Conservation (phyloP, 371 early-diverging fungal genomes). For the Zopfochytrium polystomum region DNA sequence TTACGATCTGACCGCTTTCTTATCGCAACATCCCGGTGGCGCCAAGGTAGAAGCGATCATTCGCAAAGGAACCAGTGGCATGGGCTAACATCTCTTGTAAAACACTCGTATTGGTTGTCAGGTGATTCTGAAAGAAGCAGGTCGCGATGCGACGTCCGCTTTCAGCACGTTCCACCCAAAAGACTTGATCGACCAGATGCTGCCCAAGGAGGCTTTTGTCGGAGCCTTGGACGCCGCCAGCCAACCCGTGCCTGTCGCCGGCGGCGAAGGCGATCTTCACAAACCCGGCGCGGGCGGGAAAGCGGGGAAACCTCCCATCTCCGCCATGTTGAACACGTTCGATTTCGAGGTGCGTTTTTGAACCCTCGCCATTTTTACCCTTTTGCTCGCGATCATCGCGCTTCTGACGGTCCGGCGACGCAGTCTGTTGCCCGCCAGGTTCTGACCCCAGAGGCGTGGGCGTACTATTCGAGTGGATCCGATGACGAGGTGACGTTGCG, state of each 20-base stretch:
- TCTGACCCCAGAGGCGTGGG: slow-evolving; percentile 72
- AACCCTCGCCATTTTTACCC: neutral
- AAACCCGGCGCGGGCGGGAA: neutral
- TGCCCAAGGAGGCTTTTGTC: slow-evolving; percentile 53
- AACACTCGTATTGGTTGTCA: too few relatives aligned
- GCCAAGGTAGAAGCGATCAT: too few relatives aligned
- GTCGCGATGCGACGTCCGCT: slow-evolving; percentile 49
- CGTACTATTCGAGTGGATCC: slow-evolving; percentile 78
- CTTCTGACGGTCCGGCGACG: neutral
- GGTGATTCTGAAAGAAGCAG: slow-evolving; percentile 50
- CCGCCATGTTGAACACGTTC: slow-evolving; percentile 63
- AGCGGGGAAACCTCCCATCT: slow-evolving; percentile 54
- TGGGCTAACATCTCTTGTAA: too few relatives aligned
- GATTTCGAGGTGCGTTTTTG: slow-evolving; percentile 65
- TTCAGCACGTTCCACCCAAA: slow-evolving; percentile 48
- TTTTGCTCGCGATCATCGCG: too few relatives aligned
- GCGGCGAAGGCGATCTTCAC: slow-evolving; percentile 17
- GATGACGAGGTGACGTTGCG: slow-evolving; percentile 80
- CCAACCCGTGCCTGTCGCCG: slow-evolving; percentile 19
- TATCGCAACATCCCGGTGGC: slow-evolving; percentile 56
- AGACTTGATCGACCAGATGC: slow-evolving; percentile 58
- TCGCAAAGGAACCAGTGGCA: too few relatives aligned
- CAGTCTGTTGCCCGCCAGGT: slow-evolving; percentile 59
- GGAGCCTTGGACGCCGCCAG: slow-evolving; percentile 50
- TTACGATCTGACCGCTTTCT: slow-evolving; percentile 53